Base-by-base conservation (phyloP, 192 early-diverging fungal genomes). In the Funneliformis geosporum region DNA sequence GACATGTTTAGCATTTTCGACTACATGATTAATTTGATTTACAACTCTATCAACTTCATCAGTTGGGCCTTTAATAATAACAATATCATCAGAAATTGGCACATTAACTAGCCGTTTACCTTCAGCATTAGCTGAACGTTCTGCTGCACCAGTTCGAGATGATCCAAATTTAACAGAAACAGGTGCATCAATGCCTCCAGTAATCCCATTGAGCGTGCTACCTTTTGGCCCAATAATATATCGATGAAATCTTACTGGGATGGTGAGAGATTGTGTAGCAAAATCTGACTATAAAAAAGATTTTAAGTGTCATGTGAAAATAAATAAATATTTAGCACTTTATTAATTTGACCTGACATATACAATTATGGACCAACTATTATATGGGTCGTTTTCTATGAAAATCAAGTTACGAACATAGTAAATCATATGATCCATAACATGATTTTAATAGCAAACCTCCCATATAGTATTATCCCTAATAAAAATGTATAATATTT, bases 41-140 rank as follows among this genome's bases (percentile, higher is more conserved):
- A 88, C 87, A 10, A 92, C 91, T 28, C 91, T 91, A 8, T 91
- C 90, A 2, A 95, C 98, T 23, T 94, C 93, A 16, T 89, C 90
- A 66, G 86, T 89, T 11, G 92, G 92, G 39, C 98, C 98, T 74
- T 90, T 89, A 82, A 98, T 88, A 44, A 93, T 86, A 62, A 98
- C 88, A 8, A 90, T 86, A 75, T 93, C 91, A n/a, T 92, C 86
- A 5, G 80, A 85, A 81, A 90, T 82, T 60, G 80, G 82, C 55
- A 83, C 80, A 27, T 79, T 79, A 21, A 59, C 80, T 16, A 79
- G 27, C 72, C 86, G 88, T 74, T 88, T 86, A 69, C 84, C 85
- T 79, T 85, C 84, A 8, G 78, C 79, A 28, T 85, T 87, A 64
- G 84, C 76, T 46, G 88, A 81, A 85, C 77, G 80, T 25, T 80